Evolutionary conservation across 805 yeast species (phyloP).

Genomic region (Saturnispora dispora): DNA sequence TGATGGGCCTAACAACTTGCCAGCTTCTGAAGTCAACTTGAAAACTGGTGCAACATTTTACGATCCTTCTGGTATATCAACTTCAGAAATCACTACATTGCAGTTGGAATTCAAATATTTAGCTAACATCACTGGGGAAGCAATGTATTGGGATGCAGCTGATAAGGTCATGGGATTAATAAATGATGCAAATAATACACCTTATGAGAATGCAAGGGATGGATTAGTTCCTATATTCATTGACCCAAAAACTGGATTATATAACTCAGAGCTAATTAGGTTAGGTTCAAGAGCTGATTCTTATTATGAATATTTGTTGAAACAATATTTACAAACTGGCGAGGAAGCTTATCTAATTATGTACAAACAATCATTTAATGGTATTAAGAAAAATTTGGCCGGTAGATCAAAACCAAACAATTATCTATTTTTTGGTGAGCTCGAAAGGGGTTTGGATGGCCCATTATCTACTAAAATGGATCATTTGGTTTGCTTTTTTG

Average conservation of each 20-base stretch:
- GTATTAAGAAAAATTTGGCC: constrained; percentile 62
- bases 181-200: constrained; percentile 49
- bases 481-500: constrained; percentile 85
- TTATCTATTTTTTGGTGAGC: constrained; percentile 68
- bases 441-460: constrained; percentile 57
- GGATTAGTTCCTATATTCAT: constrained; percentile 82
- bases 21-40: constrained; percentile 72
- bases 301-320: constrained; percentile 79
- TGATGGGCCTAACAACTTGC: constrained; percentile 52
- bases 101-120: constrained; percentile 84
- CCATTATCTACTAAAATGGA: constrained; percentile 71
- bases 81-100: constrained; percentile 83
- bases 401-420: constrained; percentile 52
- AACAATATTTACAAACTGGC: constrained; percentile 75
- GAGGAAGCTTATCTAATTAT: constrained; percentile 60
- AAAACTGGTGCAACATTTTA: constrained; percentile 46
- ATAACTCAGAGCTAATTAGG: constrained; percentile 56
- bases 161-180: constrained; percentile 66
- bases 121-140: constrained; percentile 71
- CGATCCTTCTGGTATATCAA: constrained; percentile 70
- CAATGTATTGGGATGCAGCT: constrained; percentile 65
- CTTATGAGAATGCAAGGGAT: constrained; percentile 27
- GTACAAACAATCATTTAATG: constrained; percentile 70
- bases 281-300: constrained; percentile 91
- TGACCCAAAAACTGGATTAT: constrained; percentile 64